Evolutionary conservation across 192 early-diverging fungal species (phyloP), one percentile per base, ranked within the genome.

Genomic region (Coemansia sp.): DNA sequence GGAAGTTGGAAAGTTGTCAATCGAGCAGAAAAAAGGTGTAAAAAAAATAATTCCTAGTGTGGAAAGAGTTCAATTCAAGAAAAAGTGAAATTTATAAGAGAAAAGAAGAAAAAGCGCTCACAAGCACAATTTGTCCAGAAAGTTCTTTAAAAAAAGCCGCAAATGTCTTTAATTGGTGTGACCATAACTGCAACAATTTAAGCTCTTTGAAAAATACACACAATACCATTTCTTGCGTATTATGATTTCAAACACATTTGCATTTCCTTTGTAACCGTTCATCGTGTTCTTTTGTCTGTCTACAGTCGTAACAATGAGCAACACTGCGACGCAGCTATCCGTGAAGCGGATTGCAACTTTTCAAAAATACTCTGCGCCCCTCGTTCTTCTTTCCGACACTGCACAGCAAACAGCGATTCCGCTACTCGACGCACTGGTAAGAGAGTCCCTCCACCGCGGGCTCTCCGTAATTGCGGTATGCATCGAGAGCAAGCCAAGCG

Each of bases 361-460:
- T 63, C 71, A 82, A 60, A 67, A 74, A 67, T 66, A 62, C 36
- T 29, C 70, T 3, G 69, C 55, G 7, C 71, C 74, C 20, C 49
- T 82, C 43, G 63, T 71, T 6, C 38, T 77, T 19, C 64, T 82
- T 9, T 74, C 80, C 0, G 80, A 82, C 32, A 71, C 75, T 2
- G 68, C 69, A 10, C 74, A 64, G 60, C 80, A 82, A 56, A 56
- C 80, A 3, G 70, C 74, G 22, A 69, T 82, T 13, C 71, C 80
- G 14, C 62, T 82, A 1, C 58, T 66, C 43, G 80, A 82, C 49
- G 64, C 71, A 17, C 58, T 82, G 54, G 63, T 67, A 53, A 67
- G 72, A 19, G 80, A 76, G 34, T 54, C 67, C 60, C 40, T 82
- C 22, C 15, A 25, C 20, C 57, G 62, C 23, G 70, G 73, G 22